Conservation (phyloP, 2,329 filamentous ascomycete species). For the Capronia epimyces region DNA sequence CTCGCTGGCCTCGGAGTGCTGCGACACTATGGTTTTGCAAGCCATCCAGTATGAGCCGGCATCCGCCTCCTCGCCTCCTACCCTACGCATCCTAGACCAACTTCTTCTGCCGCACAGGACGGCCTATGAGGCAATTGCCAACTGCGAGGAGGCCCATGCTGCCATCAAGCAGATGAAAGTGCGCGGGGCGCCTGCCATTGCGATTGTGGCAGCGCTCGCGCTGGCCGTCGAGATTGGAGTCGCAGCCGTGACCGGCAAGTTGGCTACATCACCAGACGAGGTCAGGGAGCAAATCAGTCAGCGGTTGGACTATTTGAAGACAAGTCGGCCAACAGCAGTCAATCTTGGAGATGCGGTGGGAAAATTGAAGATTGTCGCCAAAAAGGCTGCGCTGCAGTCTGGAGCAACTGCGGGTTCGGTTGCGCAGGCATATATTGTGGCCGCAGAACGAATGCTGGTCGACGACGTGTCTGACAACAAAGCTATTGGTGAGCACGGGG, state of each 20-base stretch:
- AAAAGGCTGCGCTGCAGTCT: constrained; percentile 35
- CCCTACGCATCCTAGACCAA: constrained; percentile 58
- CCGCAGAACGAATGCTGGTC: constrained; percentile 78
- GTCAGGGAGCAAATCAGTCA: constrained; percentile 59
- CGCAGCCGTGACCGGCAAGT: constrained; percentile 33
- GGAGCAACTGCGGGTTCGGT: constrained; percentile 46
- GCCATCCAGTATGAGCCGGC: constrained; percentile 57
- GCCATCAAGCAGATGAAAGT: constrained; percentile 62
- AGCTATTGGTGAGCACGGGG: constrained; percentile 75
- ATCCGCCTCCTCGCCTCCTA: constrained; percentile 28
- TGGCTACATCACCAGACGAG: constrained; percentile 53
- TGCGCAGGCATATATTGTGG: constrained; percentile 64
- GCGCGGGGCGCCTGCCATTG: constrained; percentile 83
- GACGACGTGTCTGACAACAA: constrained; percentile 85
- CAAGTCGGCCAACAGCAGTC: constrained; percentile 87
- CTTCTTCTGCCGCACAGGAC: constrained; percentile 57
- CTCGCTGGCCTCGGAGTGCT: background rate
- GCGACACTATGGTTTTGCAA: constrained; percentile 47
- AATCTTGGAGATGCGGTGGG: constrained; percentile 86
- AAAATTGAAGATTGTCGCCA: constrained; percentile 65
- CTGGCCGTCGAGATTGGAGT: constrained; percentile 75
- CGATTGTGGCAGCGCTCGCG: constrained; percentile 88
- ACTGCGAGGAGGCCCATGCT: constrained; percentile 57
- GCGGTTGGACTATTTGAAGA: constrained; percentile 79
- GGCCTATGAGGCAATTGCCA: constrained; percentile 51